phyloP scores from a whole-genome alignment of 2,329 filamentous ascomycete species.

The Colletotrichum scovillei region DNA sequence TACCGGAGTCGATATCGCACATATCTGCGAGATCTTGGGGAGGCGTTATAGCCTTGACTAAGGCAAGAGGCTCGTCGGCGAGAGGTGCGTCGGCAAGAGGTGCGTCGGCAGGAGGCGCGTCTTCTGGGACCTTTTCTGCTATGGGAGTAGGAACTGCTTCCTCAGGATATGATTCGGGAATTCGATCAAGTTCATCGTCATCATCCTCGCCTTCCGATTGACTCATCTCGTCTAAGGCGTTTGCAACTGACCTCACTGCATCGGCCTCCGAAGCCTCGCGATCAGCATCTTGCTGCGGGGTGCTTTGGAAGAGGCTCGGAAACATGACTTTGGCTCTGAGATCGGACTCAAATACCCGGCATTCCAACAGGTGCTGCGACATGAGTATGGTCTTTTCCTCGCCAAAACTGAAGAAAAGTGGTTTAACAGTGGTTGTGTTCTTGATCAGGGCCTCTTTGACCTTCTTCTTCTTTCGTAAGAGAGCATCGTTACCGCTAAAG shows the following conservation, averaged over 20 bases:
- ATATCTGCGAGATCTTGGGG: not conserved
- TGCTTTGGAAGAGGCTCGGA: constrained; percentile 45
- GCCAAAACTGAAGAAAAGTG: constrained; percentile 37
- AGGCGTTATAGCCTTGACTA: not conserved
- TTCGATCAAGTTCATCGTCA: not conserved
- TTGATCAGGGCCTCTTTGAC: constrained; percentile 39
- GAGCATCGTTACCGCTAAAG: constrained; percentile 41
- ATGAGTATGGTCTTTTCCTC: constrained; percentile 37
- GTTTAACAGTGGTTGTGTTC: constrained; percentile 22
- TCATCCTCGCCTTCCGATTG: not conserved
- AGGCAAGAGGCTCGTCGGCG: not conserved
- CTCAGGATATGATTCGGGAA: not conserved
- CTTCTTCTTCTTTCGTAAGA: constrained; percentile 40
- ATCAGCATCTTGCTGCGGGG: constrained; percentile 40
- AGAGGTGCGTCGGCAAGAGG: not conserved
- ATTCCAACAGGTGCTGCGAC: constrained; percentile 40
- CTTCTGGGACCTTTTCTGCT: not conserved
- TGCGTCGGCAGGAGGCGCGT: not conserved
- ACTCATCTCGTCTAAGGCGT: constrained; percentile 42
- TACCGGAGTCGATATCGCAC: not conserved
- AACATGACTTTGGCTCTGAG: constrained; percentile 46
- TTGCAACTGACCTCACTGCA: constrained; percentile 41
- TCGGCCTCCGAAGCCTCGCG: constrained; percentile 44
- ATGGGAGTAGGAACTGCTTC: fast-evolving
- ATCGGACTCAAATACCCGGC: constrained; percentile 45